Conservation (phyloP, 306 rosid species). For the Begonia peltatifolia region DNA sequence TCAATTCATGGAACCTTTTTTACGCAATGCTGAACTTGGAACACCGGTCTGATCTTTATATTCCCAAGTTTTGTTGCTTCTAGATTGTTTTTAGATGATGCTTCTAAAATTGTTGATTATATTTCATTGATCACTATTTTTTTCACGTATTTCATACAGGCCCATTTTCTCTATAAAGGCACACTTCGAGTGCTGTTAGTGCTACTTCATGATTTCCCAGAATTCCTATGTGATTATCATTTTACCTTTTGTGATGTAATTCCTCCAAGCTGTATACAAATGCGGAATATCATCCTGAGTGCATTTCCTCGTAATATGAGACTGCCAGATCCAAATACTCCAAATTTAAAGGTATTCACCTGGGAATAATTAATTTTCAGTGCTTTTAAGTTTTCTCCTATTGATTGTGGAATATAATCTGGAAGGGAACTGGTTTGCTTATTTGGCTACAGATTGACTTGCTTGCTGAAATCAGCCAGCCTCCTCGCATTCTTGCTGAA, state of each 20-base stretch:
- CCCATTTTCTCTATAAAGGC: constrained; percentile 79
- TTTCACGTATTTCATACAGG: constrained; percentile 26
- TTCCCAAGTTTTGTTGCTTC: constrained; percentile 5
- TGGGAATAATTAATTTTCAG: too few species aligned
- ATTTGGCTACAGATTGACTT: constrained; percentile 62
- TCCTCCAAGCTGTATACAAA: constrained; percentile 96
- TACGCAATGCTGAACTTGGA: constrained; percentile 93
- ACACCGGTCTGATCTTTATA: constrained; percentile 39
- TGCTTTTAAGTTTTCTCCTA: too few species aligned
- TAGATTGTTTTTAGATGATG: background rate
- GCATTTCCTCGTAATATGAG: constrained; percentile 99
- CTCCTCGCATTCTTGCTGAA: constrained; percentile 85
- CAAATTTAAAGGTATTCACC: constrained; percentile 59
- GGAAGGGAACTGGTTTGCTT: too few species aligned
- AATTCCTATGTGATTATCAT: constrained; percentile 93
- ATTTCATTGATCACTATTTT: background rate
- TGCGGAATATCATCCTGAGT: constrained; percentile 92
- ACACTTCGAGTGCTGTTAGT: constrained; percentile 91
- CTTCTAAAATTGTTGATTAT: background rate
- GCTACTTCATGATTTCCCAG: constrained; percentile 94
- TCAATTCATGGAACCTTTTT: constrained; percentile 94
- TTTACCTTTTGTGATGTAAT: constrained; percentile 92
- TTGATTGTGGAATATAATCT: too few species aligned
- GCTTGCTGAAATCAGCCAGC: constrained; percentile 77
- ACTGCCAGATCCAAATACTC: constrained; percentile 92